phyloP scores from a whole-genome alignment of 164 flowering plant species.

The Umbellularia californica region DNA sequence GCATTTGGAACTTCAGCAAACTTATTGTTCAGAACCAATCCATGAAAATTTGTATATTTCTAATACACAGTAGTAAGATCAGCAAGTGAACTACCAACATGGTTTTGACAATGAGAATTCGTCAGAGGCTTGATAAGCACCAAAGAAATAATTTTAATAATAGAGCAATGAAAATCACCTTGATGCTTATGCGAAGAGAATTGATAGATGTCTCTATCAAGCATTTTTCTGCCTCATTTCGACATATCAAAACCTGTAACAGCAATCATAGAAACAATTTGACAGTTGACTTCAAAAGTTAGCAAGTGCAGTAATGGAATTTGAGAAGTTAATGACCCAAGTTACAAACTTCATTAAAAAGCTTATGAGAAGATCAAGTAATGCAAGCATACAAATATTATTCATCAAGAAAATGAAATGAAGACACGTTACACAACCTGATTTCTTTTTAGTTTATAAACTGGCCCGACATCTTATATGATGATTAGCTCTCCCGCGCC shows the following conservation, averaged over 20 bases:
- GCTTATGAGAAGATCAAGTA: too few species aligned
- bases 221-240: slow-evolving; percentile 98
- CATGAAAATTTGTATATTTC: background rate
- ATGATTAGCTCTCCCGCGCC: too few species aligned
- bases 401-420: background rate
- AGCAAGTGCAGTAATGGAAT: background rate
- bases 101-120: background rate
- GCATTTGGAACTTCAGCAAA: background rate
- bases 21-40: background rate
- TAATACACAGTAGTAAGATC: background rate
- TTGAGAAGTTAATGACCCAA: background rate
- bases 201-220: slow-evolving; percentile 96
- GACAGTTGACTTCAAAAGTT: background rate
- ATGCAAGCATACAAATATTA: too few species aligned
- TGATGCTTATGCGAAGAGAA: slow-evolving; percentile 92
- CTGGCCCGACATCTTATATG: background rate
- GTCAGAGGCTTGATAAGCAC: slow-evolving; percentile 4
- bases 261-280: slow-evolving; percentile 11
- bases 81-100: background rate
- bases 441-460: background rate
- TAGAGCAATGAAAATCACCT: slow-evolving; percentile 37
- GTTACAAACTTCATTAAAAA: background rate
- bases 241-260: slow-evolving; percentile 83
- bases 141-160: background rate
- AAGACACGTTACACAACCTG: background rate